Base-by-base conservation (phyloP, 148 eudicot genomes). In the Silene latifolia region DNA sequence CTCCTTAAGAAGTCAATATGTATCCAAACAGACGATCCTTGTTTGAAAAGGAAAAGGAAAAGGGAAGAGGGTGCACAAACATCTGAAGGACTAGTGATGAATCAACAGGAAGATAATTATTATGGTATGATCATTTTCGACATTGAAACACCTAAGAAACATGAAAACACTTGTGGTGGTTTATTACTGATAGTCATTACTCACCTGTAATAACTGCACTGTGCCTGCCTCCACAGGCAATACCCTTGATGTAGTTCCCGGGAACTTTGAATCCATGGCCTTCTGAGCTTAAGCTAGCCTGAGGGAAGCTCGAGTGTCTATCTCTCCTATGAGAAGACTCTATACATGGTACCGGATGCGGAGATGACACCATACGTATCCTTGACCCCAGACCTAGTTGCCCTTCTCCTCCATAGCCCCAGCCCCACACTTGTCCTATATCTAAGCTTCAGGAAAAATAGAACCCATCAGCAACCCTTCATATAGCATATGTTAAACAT, bases 391-490 rank as follows among this genome's bases (percentile, higher is more conserved):
- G 75, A 39, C 99, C 99, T 19, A 95, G 84, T 80, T 95, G 99
- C 19, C 99, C 99, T 76, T 95, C 99, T 54, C 99, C 99, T 86
- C 99, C 99, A 79, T 95, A 95, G 59, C 99, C 99, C 97, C 97
- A 95, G 66, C 97, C 99, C 99, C 99, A 95, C 77, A 95, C 98
- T 82, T 95, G 99, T 77, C 99, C 99, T 63, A 83, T 72, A 95
- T 95, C 99, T 95, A 81, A 89, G 82, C 88, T 86, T 80, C 80
- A 75, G 63, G 71, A 78, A 79, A 85, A 84, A 69, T 62, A 74
- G 67, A 35, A 72, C 29, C 73, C 78, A 82, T 89, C 89, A 89
- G 71, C 73, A 80, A 72, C 83, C 80, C 72, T 74, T 57, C 35
- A 72, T 20, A 61, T 5, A 21, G 32, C 63, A 8, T 56, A n/a